These are phyloP conservation scores for Dactylellina cionopaga DNA, from an alignment of 2,329 filamentous ascomycete species.

Conservation along the genomic window DNA sequence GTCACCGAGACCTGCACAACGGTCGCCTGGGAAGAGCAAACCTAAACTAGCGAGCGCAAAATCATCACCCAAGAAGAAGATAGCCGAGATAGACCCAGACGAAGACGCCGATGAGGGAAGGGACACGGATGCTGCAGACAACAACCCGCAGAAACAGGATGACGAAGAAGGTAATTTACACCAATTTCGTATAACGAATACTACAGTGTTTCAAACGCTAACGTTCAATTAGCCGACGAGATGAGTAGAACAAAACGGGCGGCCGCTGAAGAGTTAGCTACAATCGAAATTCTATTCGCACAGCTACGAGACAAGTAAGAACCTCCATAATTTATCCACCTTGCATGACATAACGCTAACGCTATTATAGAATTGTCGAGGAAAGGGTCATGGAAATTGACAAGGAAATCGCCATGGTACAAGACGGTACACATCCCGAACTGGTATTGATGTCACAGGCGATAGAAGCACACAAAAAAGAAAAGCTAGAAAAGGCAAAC, in stretches of 20 bases:
- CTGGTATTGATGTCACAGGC: constrained; percentile 89
- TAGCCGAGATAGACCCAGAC: constrained; percentile 61
- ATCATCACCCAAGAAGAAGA: constrained; percentile 40
- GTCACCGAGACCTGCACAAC: constrained; percentile 30
- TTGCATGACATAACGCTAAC: constrained; percentile 54
- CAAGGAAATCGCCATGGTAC: constrained; percentile 70
- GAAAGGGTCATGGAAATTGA: constrained; percentile 86
- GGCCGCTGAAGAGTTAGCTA: constrained; percentile 80
- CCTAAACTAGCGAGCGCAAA: constrained; percentile 51
- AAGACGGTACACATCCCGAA: constrained; percentile 80
- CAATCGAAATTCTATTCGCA: constrained; percentile 88
- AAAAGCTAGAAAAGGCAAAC: constrained; percentile 80
- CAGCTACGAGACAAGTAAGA: constrained; percentile 75
- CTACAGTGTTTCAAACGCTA: no score
- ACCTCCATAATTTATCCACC: no score
- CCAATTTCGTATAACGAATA: constrained; percentile 62
- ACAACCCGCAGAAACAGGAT: constrained; percentile 26
- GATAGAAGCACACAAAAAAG: constrained; percentile 81
- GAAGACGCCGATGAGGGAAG: constrained; percentile 62
- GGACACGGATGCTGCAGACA: constrained; percentile 56
- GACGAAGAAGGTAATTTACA: constrained; percentile 64
- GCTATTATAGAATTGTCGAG: constrained; percentile 76
- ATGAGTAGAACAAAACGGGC: constrained; percentile 79
- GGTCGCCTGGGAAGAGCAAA: constrained; percentile 39
- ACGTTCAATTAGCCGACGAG: constrained; percentile 58